A percentile compares a stretch with the other conserved stretches of the same genome.
Evolutionary conservation across 306 rosid species (phyloP).

Genomic region (Pachyrhizus erosus): DNA sequence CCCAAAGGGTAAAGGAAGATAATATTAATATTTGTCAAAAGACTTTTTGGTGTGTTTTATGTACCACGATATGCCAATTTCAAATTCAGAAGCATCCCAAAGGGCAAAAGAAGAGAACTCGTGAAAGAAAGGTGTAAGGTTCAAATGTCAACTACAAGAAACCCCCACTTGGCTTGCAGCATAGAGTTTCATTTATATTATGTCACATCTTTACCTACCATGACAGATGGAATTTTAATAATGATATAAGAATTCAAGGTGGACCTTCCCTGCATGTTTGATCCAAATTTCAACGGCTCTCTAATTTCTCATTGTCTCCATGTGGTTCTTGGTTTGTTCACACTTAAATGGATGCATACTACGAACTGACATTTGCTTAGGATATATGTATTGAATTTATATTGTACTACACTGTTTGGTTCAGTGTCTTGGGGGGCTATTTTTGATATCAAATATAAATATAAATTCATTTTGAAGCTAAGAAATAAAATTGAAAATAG

Average conservation of each 20-base stretch:
- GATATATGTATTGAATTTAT: too few relatives aligned
- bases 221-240: background rate
- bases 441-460: background rate
- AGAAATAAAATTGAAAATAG: background rate
- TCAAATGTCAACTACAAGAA: constrained; percentile 6
- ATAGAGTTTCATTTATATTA: background rate
- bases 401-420: too few relatives aligned
- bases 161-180: background rate
- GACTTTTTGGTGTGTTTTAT: background rate
- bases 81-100: background rate
- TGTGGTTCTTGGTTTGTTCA: background rate
- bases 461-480: background rate
- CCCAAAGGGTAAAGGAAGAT: background rate
- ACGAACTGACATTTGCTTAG: background rate
- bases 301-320: background rate
- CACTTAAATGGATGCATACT: background rate
- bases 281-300: background rate
- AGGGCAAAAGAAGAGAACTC: background rate
- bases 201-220: constrained; percentile 6
- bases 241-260: background rate
- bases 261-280: background rate
- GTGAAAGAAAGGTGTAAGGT: background rate
- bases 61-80: background rate
- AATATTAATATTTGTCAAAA: background rate
- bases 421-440: background rate